Base-by-base conservation (phyloP, 768 basidiomycete genomes). In the Phylloporus sp. region DNA sequence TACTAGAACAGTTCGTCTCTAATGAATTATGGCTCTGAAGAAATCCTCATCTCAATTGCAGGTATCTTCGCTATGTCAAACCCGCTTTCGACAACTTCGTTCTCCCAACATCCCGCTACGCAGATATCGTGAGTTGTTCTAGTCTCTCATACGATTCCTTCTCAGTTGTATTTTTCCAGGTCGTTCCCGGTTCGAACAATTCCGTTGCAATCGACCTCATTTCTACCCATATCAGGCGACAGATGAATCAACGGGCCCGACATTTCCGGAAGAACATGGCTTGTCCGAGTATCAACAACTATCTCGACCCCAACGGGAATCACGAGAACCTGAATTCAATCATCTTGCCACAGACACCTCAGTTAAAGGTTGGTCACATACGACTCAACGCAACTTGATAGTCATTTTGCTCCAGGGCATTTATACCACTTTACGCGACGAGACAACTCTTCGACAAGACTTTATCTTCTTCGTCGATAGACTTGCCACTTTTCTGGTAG, bases 51-150 rank as follows among this genome's bases (percentile, higher is more conserved):
- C 11, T 13, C 18, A 4, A 27, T 50, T 26, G n/a, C 63, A 91
- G 88, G 69, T 97, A 97, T 64, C 80, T 97, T 22, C 88, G 93
- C 27, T 95, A 86, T 64, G 95, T 99, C 59, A 99, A 99, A 64
- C 92, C 91, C 5, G 84, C 92, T 4, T 95, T 86, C 60, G 97
- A 98, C 67, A 88, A 90, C 67, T 97, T 95, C 57, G 93, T 99
- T 20, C 81, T 81, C 28, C 95, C 95, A 2, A 89, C 90, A 3
- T 80, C 93, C 13, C 80, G 84, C 39, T 78, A 87, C 64, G 95
- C 95, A 3, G 94, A 99, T 64, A 91, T 99, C 32, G 93, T 94
- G 58, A 42, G 64, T 50, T 18, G 23, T 29, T 51, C 35, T 43
- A 15, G 38, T 52, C 26, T 22, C 27, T 18, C 16, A 22, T 4